These are phyloP conservation scores for Starmera quercuum DNA, from an alignment of 805 yeast species.

Conservation along the genomic window DNA sequence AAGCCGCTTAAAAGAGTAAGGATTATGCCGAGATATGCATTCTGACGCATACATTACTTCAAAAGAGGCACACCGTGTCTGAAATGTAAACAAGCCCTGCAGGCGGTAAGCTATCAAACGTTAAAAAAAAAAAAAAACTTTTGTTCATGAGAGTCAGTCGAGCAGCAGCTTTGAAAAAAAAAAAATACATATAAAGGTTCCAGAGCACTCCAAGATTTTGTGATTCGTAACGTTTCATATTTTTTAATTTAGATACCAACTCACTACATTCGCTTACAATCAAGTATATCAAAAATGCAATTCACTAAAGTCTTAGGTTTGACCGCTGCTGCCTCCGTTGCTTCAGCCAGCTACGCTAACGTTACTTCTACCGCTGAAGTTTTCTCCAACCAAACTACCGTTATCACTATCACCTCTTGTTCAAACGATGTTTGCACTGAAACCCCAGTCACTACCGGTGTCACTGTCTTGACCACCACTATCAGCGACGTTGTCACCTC, in stretches of 20 bases:
- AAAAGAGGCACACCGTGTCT: no score
- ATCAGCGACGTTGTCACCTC: conserved; percentile 14
- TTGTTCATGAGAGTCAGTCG: no score
- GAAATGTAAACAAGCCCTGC: no score
- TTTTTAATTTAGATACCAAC: conserved; percentile 22
- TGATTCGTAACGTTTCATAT: conserved; percentile 2
- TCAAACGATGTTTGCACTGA: conserved; percentile 11
- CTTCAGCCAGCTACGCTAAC: conserved; percentile 20
- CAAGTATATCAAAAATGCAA: conserved; percentile 22
- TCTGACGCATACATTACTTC: no score
- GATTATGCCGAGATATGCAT: no score
- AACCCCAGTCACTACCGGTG: conserved; percentile 20
- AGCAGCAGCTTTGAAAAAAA: no score
- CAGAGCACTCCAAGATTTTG: not conserved
- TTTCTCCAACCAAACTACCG: conserved; percentile 18
- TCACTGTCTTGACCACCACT: conserved; percentile 18
- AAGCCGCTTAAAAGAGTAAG: no score
- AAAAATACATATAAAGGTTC: no score
- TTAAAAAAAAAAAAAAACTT: no score
- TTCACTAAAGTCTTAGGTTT: conserved; percentile 23
- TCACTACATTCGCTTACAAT: conserved; percentile 19
- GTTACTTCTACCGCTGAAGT: conserved; percentile 17
- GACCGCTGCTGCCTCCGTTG: conserved; percentile 20
- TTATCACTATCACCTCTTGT: conserved; percentile 25
- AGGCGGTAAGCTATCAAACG: no score